Evolutionary conservation across 2,329 filamentous ascomycete species (phyloP), one percentile per base, ranked within the genome.

Genomic region (Microsporum canis): DNA sequence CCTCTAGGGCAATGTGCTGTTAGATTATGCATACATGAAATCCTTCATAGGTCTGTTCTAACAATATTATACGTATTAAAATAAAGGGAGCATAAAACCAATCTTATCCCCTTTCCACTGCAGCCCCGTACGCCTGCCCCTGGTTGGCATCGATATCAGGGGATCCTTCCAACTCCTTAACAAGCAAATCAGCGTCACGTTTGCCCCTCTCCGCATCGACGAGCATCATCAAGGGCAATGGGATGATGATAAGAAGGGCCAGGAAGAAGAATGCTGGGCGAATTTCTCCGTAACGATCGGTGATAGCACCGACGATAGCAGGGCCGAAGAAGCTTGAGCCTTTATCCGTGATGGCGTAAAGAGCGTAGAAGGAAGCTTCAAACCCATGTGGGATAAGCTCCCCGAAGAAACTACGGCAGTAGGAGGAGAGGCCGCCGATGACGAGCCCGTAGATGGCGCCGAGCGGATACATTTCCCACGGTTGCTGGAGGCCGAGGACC

Each of bases 261-360:
- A 99, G 78, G 71, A 99, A 99, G 80, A 88, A 91, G 73, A 99
- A 99, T 0, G 92, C 91, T 5, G 88, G 88, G 57, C 89, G 81
- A 62, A 94, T 92, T 66, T 88, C 86, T 3, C 88, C 88, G 33
- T 87, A 87, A 58, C 79, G 83, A 73, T 97, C 91, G 10, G 94
- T 96, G 65, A 99, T 96, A 10, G 86, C 84, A 0, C 91, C 94
- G 0, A 99, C 94, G 70, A 99, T 92, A 0, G 90, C 88, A 0
- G 94, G 94, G 0, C 94, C 94, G 73, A 99, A 96, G 1, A 97
- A 80, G 70, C 89, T 95, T 27, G 88, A 94, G 0, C 92, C 91
- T 74, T 99, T 99, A 73, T 99, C 94, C 1, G 94, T 97, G 65
- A 97, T 96, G 39, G 94, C 94, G 71, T 97, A 99, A 1, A 99